Percentiles rank a stretch among this genome's conserved stretches.
phyloP scores from a whole-genome alignment of 2,329 filamentous ascomycete genomes.

The Nigrospora osmanthi region DNA sequence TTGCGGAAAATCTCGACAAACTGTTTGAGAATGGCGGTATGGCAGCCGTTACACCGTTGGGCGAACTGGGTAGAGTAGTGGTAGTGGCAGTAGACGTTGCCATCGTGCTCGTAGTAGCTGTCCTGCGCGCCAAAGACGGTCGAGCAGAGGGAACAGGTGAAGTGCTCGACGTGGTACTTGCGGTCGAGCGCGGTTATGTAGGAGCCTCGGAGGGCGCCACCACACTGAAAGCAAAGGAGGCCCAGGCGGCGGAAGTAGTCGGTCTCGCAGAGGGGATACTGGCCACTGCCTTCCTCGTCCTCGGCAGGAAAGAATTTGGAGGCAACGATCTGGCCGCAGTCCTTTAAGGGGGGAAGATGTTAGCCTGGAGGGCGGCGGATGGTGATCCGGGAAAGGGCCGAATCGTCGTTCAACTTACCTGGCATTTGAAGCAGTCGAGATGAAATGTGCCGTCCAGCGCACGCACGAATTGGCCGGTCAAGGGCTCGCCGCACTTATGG shows the following conservation, averaged over 20 bases:
- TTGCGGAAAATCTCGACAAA: slow-evolving; percentile 99
- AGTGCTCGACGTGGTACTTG: slow-evolving; percentile 99
- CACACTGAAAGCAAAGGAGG: slow-evolving; percentile 85
- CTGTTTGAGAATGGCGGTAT: slow-evolving; percentile 95
- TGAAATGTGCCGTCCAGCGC: slow-evolving; percentile 92
- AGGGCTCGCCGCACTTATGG: slow-evolving; percentile 79
- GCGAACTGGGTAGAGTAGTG: slow-evolving; percentile 98
- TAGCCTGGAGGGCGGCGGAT: slow-evolving; percentile 5
- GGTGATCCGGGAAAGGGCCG: too few species aligned
- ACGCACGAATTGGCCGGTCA: slow-evolving; percentile 94
- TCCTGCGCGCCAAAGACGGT: slow-evolving; percentile 98
- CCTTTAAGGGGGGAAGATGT: slow-evolving; percentile 43
- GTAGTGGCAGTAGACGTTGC: slow-evolving; percentile 95
- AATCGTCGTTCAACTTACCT: slow-evolving; percentile 48
- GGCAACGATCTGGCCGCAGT: slow-evolving; percentile 93
- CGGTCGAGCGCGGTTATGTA: slow-evolving; percentile 97
- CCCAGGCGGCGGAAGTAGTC: slow-evolving; percentile 94
- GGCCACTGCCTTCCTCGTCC: slow-evolving; percentile 73
- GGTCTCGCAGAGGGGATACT: slow-evolving; percentile 94
- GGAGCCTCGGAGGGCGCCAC: slow-evolving; percentile 85
- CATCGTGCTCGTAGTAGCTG: slow-evolving; percentile 97
- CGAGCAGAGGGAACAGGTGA: slow-evolving; percentile 93
- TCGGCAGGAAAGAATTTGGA: slow-evolving; percentile 99
- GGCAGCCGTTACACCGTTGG: slow-evolving; percentile 91
- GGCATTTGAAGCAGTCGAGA: slow-evolving; percentile 94